phyloP scores from a whole-genome alignment of 192 early-diverging fungal species.

The Neocallimastix lanati region DNA sequence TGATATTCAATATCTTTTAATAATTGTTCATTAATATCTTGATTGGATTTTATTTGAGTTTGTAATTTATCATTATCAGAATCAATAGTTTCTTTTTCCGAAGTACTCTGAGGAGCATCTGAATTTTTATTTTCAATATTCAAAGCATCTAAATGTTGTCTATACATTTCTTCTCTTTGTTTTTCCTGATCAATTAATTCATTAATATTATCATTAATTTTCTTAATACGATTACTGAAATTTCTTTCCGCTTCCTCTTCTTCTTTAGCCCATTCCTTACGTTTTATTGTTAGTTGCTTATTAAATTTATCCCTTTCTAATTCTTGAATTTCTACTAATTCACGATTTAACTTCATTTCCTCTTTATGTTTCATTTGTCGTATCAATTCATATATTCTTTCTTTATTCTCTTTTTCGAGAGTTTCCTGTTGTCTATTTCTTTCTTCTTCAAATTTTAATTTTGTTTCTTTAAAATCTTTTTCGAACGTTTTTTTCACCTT shows the following conservation, averaged over 20 bases:
- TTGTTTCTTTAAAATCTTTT: neutral
- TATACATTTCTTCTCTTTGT: neutral
- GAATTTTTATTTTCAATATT: neutral
- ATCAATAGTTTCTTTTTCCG: neutral
- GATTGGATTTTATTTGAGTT: neutral
- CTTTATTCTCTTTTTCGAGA: constrained; percentile 4
- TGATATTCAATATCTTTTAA: neutral
- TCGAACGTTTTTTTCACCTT: neutral
- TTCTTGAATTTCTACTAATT: neutral
- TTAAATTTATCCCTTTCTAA: neutral
- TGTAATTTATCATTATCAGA: neutral
- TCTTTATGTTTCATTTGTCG: neutral
- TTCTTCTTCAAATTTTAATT: constrained; percentile 2
- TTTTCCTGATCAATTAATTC: neutral
- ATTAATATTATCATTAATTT: neutral
- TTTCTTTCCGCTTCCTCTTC: neutral
- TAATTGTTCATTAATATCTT: neutral
- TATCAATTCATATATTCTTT: neutral
- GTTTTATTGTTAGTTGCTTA: neutral
- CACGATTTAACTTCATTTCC: neutral
- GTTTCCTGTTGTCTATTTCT: neutral
- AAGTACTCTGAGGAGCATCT: neutral
- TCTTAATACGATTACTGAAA: neutral
- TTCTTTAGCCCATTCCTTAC: neutral
- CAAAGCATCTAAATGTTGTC: neutral